Evolutionary conservation across 176 grass and related monocot species (phyloP), one percentile per base, ranked within the genome.

Genomic region (Themeda triandra): DNA sequence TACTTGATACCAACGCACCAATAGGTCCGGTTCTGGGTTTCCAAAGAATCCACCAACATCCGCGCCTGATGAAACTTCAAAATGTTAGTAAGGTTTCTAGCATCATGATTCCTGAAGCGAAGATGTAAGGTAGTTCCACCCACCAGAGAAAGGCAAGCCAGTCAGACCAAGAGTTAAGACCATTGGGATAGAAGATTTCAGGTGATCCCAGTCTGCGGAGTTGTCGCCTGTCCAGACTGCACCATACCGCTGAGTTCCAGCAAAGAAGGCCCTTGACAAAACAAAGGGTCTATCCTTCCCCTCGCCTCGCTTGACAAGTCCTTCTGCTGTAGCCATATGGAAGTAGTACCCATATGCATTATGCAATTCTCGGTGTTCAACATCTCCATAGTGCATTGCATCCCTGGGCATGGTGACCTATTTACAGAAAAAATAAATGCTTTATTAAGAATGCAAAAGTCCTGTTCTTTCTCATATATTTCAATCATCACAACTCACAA

Each of bases 311-410:
- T 94, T 98, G 73, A 98, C 36, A 78, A 98, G 90, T 24, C 95
- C 95, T 79, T 85, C 75, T 60, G 91, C 82, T 36, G 97, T 89
- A 85, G 97, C 97, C 97, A 96, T 99, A 88, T 99, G 97, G 84
- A 99, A 99, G 84, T 99, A 99, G 67, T 99, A 99, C 37, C 97
- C 97, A 79, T 99, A 99, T 66, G 97, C 93, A 86, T 99, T 99
- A 64, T 99, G 97, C 73, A 99, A 66, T 89, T 99, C 97, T 53
- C 97, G 56, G 63, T 96, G 97, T 77, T 99, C 97, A 60, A 86
- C 91, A 79, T 96, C 90, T 81, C 91, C 91, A 28, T 86, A 84
- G 44, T 99, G 97, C 81, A 94, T 37, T 13, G 90, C 90, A 90
- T 99, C 97, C 86, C 97, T 99, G 28, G 93, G 93, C 97, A 99